These are phyloP conservation scores for Haplographium delicatum DNA, from an alignment of 495 filamentous ascomycete genomes.

Conservation along the genomic window DNA sequence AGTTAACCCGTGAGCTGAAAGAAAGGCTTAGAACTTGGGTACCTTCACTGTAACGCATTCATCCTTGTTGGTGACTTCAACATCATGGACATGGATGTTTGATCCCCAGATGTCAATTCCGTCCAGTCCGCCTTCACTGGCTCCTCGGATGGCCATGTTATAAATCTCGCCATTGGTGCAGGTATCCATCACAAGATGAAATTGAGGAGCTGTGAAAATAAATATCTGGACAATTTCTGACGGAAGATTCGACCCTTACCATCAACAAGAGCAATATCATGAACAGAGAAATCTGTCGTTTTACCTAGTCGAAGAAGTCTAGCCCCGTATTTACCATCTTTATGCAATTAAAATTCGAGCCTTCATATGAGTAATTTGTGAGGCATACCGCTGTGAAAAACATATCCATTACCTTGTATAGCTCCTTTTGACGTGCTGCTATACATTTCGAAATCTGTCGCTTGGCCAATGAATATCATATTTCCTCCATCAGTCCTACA, in stretches of 20 bases:
- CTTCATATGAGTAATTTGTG: neutral
- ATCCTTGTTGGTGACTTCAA: conserved; percentile 51
- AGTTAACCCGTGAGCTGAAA: conserved; percentile 3
- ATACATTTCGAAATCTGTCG: conserved; percentile 45
- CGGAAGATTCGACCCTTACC: conserved; percentile 8
- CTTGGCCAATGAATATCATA: conserved; percentile 45
- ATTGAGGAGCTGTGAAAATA: conserved; percentile 39
- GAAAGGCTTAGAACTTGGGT: neutral
- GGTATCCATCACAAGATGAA: conserved; percentile 44
- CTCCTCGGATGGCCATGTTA: conserved; percentile 49
- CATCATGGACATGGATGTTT: conserved; percentile 46
- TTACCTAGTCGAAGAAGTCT: conserved; percentile 35
- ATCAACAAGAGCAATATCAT: conserved; percentile 48
- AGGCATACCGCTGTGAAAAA: conserved; percentile 27
- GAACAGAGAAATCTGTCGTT: conserved; percentile 42
- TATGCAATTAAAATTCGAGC: neutral
- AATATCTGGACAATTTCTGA: neutral
- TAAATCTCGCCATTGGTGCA: conserved; percentile 45
- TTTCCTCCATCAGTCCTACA: conserved; percentile 39
- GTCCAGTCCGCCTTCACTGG: conserved; percentile 42
- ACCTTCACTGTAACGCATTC: conserved; percentile 50
- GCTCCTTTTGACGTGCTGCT: conserved; percentile 42
- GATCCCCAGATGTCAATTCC: conserved; percentile 45
- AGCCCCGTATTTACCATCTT: conserved; percentile 13
- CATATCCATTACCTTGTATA: conserved; percentile 47